These are phyloP conservation scores for Kodamaea kakaduensis DNA, from an alignment of 805 yeast species.

Conservation along the genomic window DNA sequence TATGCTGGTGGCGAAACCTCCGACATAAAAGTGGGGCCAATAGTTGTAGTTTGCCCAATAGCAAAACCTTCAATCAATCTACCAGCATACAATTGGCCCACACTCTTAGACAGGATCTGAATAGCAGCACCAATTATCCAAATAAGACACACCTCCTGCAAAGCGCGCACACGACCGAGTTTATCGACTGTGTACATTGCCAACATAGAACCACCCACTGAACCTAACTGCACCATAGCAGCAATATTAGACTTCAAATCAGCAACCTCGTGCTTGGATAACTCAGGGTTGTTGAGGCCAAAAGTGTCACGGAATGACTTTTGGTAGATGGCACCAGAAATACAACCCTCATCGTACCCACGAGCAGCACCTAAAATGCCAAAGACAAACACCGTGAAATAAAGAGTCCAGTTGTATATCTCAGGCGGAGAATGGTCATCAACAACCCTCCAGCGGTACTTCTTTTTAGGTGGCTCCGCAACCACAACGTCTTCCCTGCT, in stretches of 20 bases:
- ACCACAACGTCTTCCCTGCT: neutral
- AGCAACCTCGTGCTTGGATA: conserved; percentile 23
- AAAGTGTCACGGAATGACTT: conserved; percentile 38
- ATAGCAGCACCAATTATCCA: conserved; percentile 21
- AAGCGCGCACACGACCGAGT: conserved; percentile 21
- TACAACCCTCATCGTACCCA: conserved; percentile 56
- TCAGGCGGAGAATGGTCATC: conserved; percentile 39
- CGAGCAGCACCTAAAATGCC: conserved; percentile 55
- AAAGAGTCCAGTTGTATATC: conserved; percentile 45
- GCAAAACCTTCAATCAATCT: conserved; percentile 24
- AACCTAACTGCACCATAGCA: conserved; percentile 24
- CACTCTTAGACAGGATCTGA: conserved; percentile 15
- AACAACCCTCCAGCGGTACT: conserved; percentile 20
- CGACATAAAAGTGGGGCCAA: conserved; percentile 23
- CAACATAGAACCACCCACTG: conserved; percentile 21
- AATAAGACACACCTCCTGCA: conserved; percentile 18
- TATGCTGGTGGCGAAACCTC: conserved; percentile 22
- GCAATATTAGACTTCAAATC: conserved; percentile 22
- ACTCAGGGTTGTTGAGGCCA: conserved; percentile 40
- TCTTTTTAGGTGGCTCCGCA: no score
- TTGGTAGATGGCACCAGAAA: conserved; percentile 45
- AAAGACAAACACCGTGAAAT: conserved; percentile 44
- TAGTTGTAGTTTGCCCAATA: conserved; percentile 23
- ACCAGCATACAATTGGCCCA: conserved; percentile 25
- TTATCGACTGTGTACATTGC: conserved; percentile 24